Conservation (phyloP, 2,329 filamentous ascomycete genomes). For the Periconia digitata region DNA sequence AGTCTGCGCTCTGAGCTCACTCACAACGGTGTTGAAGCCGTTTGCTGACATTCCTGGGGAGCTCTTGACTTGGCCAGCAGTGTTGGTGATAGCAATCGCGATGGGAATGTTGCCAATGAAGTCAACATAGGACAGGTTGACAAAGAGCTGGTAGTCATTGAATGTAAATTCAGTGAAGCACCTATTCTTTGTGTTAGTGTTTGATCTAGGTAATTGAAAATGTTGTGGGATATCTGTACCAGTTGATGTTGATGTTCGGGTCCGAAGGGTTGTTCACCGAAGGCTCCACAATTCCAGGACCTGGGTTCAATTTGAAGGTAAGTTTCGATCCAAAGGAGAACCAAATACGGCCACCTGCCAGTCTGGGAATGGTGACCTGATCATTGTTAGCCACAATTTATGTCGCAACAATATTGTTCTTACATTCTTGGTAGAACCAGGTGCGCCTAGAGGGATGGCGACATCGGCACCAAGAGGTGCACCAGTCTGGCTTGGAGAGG, state of each 20-base stretch:
- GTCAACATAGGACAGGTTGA: conserved; percentile 71
- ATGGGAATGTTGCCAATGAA: conserved; percentile 59
- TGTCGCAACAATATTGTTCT: not conserved
- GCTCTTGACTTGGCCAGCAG: conserved; percentile 42
- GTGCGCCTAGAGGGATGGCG: conserved; percentile 64
- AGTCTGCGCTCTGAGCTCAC: conserved; percentile 58
- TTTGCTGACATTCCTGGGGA: conserved; percentile 61
- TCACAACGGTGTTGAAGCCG: conserved; percentile 59
- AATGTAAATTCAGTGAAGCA: conserved; percentile 53
- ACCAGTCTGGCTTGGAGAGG: conserved; percentile 56
- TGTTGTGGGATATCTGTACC: conserved; percentile 17
- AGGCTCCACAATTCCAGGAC: conserved; percentile 73
- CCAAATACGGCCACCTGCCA: conserved; percentile 73
- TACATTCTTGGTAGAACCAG: conserved; percentile 58
- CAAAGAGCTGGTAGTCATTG: conserved; percentile 51
- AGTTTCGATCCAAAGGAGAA: conserved; percentile 64
- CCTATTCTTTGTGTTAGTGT: conserved; percentile 41
- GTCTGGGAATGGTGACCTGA: conserved; percentile 64
- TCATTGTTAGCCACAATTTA: not conserved
- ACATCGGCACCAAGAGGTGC: conserved; percentile 59
- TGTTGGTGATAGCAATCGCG: conserved; percentile 48
- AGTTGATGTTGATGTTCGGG: conserved; percentile 49
- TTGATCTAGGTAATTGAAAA: not conserved
- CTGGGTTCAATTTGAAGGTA: conserved; percentile 70
- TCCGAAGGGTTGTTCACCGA: conserved; percentile 65